Conservation (phyloP, 371 early-diverging fungal genomes). For the Mucor indicus region DNA sequence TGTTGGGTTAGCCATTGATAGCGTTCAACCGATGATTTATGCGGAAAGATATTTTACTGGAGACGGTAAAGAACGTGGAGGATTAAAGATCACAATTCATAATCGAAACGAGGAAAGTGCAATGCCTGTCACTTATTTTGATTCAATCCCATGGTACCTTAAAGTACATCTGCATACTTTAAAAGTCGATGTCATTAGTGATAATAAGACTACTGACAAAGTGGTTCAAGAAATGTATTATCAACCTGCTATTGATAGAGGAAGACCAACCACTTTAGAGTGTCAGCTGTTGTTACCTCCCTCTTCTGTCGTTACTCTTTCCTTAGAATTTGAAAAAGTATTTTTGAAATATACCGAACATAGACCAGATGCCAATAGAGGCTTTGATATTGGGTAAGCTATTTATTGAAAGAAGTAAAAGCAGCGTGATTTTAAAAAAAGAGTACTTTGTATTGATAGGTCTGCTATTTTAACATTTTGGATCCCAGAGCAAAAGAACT, state of each 20-base stretch:
- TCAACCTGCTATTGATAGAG: conserved; percentile 77
- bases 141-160: conserved; percentile 89
- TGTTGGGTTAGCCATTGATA: conserved; percentile 22
- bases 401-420: background rate
- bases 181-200: conserved; percentile 41
- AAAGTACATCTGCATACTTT: conserved; percentile 89
- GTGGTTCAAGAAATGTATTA: conserved; percentile 54
- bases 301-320: conserved; percentile 60
- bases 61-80: conserved; percentile 84
- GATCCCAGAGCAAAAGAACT: conserved; percentile 10
- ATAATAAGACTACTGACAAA: conserved; percentile 9
- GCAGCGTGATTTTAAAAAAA: conserved; percentile 4
- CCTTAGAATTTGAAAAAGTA: conserved; percentile 82
- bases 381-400: conserved; percentile 89
- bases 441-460: conserved; percentile 16
- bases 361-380: conserved; percentile 94
- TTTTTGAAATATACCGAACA: conserved; percentile 94
- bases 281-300: conserved; percentile 67
- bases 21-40: conserved; percentile 49
- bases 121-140: conserved; percentile 63
- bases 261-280: conserved; percentile 81
- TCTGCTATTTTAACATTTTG: conserved; percentile 40
- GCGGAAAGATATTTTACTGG: conserved; percentile 80
- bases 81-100: conserved; percentile 66
- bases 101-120: conserved; percentile 53